phyloP scores from a whole-genome alignment of 1,284 basidiomycete genomes.

The Malassezia nana region DNA sequence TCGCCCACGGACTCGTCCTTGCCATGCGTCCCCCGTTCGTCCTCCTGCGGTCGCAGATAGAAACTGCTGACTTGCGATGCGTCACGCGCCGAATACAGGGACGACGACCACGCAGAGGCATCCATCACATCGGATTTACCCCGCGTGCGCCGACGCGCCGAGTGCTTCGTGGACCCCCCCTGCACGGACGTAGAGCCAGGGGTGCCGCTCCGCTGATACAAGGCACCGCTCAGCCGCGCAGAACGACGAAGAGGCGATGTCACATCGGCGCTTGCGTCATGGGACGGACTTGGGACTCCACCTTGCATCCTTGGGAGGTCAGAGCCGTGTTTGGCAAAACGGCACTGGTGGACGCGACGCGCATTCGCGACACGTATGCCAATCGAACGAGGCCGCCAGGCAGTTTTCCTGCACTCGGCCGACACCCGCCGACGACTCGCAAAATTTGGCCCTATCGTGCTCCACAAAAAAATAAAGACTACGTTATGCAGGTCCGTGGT shows the following conservation, averaged over 20 bases:
- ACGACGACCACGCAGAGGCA: conserved; percentile 12
- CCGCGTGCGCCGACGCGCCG: conserved; percentile 1
- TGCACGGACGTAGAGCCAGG: neutral
- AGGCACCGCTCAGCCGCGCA: conserved; percentile 9
- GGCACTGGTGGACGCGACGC: neutral
- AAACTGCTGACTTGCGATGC: conserved; percentile 16
- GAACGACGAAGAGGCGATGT: conserved; percentile 11
- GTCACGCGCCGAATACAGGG: conserved; percentile 14
- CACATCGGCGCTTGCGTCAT: neutral
- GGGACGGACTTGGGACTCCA: neutral
- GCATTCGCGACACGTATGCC: neutral
- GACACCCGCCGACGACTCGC: too few relatives aligned
- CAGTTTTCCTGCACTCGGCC: neutral
- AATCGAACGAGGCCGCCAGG: neutral
- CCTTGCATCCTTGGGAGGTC: neutral
- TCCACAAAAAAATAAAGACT: neutral
- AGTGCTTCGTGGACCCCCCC: neutral
- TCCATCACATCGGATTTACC: conserved; percentile 3
- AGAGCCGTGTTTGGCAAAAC: neutral
- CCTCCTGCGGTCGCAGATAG: conserved; percentile 9
- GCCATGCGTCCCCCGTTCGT: neutral
- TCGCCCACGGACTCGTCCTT: neutral
- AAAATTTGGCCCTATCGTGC: neutral
- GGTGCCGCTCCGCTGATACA: neutral
- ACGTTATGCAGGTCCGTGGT: neutral